Conservation (phyloP, 371 early-diverging fungal species). For the Actinomortierella wolfii region DNA sequence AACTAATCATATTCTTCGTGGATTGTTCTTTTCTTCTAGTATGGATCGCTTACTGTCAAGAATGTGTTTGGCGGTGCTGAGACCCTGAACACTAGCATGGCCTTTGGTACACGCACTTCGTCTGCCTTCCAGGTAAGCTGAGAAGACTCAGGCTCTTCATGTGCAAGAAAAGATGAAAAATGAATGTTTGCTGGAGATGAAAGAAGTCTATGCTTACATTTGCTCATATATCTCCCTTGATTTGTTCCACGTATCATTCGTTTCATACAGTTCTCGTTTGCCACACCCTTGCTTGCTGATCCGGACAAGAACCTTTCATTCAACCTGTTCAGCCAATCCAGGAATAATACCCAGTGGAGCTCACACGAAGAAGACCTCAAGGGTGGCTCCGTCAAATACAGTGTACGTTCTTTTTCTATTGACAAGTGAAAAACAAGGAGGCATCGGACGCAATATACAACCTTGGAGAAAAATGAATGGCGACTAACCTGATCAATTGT, state of each 20-base stretch:
- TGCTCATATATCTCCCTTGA: too few relatives aligned
- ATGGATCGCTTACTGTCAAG: slow-evolving; percentile 67
- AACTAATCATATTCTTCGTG: too few relatives aligned
- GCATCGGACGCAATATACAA: too few relatives aligned
- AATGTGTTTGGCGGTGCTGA: slow-evolving; percentile 90
- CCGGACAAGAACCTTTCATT: slow-evolving; percentile 34
- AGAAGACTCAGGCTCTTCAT: neutral
- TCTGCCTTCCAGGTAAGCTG: slow-evolving; percentile 70
- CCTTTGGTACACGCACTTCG: slow-evolving; percentile 74
- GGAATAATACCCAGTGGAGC: slow-evolving; percentile 47
- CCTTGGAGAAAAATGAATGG: too few relatives aligned
- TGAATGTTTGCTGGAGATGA: neutral
- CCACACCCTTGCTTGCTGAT: slow-evolving; percentile 33
- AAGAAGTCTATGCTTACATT: too few relatives aligned
- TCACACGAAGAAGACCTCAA: slow-evolving; percentile 44
- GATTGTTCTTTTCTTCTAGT: slow-evolving; percentile 35
- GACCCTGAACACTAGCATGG: slow-evolving; percentile 67
- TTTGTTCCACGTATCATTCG: neutral
- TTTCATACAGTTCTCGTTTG: slow-evolving; percentile 20
- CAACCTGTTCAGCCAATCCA: slow-evolving; percentile 45
- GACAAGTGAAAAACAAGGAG: too few relatives aligned
- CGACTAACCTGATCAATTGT: too few relatives aligned
- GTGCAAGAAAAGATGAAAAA: neutral
- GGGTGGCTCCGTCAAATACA: slow-evolving; percentile 42
- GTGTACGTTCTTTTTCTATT: slow-evolving; percentile 49